Percentiles rank a stretch among this genome's conserved stretches.
Evolutionary conservation across 345 rosid species (phyloP).

Genomic region (Murraya paniculata): DNA sequence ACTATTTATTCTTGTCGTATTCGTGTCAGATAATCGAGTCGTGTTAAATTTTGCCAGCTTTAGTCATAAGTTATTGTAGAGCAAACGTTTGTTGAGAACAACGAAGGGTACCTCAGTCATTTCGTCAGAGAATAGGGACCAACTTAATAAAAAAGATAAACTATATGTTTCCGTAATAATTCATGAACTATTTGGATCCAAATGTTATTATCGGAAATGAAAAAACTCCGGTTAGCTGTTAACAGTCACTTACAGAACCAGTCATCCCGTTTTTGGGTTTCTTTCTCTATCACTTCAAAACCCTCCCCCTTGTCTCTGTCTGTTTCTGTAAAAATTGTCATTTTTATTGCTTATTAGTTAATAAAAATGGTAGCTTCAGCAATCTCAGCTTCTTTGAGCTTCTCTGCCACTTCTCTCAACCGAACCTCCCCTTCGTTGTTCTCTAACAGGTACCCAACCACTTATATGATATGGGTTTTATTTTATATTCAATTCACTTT

Average conservation of each 20-base stretch:
- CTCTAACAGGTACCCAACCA: constrained; percentile 31
- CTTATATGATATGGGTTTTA: background rate
- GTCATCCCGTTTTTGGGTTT: background rate
- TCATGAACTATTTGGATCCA: background rate
- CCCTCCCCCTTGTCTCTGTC: background rate
- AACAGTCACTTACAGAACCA: background rate
- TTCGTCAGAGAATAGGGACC: too few species aligned
- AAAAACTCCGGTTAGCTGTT: background rate
- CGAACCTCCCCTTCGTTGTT: constrained; percentile 23
- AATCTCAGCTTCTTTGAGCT: constrained; percentile 36
- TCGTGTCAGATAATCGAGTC: too few species aligned
- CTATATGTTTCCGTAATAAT: too few species aligned
- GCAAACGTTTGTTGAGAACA: too few species aligned
- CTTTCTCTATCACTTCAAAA: constrained; percentile 22
- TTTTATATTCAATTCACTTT: background rate
- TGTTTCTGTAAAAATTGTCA: background rate
- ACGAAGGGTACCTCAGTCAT: too few species aligned
- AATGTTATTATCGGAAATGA: background rate
- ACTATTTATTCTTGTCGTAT: too few species aligned
- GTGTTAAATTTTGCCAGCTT: too few species aligned
- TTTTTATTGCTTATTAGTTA: background rate
- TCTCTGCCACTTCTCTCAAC: constrained; percentile 28
- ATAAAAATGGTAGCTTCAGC: constrained; percentile 46
- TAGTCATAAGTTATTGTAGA: too few species aligned
- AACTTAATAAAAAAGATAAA: too few species aligned